Evolutionary conservation across 169 alveolate species (phyloP), one percentile per base, ranked within the genome.

Genomic region (Plasmodium gonderi): DNA sequence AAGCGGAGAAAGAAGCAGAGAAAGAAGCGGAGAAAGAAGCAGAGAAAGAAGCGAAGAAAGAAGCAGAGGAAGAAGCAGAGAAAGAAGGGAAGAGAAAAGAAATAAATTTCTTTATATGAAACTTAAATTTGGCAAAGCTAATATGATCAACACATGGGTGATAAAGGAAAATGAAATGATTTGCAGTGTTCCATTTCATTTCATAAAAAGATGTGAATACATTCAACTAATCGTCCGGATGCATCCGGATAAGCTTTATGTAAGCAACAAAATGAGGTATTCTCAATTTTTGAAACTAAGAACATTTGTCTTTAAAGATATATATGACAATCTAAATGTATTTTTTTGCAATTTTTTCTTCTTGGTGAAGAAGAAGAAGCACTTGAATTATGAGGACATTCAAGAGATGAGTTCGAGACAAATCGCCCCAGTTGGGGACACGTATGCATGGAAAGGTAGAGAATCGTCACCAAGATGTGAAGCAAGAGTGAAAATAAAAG

Each of bases 211-310:
- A 17, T 83, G 92, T 11, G 77, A 83, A 45, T 83, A 42, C 44
- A 44, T 83, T n/a, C 81, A 83, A n/a, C 65, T 83, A 4, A 44
- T 74, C n/a, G 8, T 83, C 14, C 54, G 26, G 26, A 36, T 31
- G 77, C 47, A 83, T 9, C 17, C 23, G 4, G 72, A 60, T 20
- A 44, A 83, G 40, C 40, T 69, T 0, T 83, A 33, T 5, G 40
- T 49, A 51, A 83, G 92, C 44, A 83, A 83, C 64, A 83, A 72
- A 72, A 72, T 83, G 26, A 83, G 29, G 44, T 83, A 49, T 49
- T 44, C 51, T 20, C 33, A 83, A n/a, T 47, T 83, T 14, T 72
- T 83, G 38, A 68, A 36, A 2, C 65, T 83, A 1, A 31, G 42
- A 8, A 45, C 26, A 60, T 83, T 38, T 49, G 45, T 8, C 29